Conservation (phyloP, 2,329 filamentous ascomycete species). For the Bertia moriformis region DNA sequence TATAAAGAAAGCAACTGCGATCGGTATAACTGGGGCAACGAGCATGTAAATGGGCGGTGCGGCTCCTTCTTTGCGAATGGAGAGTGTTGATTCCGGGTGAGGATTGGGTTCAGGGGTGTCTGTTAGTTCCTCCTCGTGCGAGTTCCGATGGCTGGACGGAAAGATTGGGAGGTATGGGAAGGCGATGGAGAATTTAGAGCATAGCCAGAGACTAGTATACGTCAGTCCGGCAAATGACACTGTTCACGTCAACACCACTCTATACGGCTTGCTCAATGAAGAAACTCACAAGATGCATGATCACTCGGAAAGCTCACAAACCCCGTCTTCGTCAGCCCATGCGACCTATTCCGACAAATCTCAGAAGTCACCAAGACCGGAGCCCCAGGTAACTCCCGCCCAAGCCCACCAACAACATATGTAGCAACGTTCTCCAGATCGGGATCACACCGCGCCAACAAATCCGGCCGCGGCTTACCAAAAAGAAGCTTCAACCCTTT, state of each 20-base stretch:
- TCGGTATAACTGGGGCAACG: background rate
- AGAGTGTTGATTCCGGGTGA: background rate
- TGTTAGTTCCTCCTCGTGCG: no score
- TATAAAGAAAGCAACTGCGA: background rate
- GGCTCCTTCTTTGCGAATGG: background rate
- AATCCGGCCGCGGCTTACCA: slow-evolving; percentile 2
- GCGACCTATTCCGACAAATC: slow-evolving; percentile 1
- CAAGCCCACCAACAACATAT: slow-evolving; percentile 1
- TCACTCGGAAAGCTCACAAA: slow-evolving; percentile 3
- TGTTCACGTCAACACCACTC: no score
- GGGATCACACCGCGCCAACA: slow-evolving; percentile 3
- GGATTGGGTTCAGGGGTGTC: no score
- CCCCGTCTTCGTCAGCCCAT: slow-evolving; percentile 1
- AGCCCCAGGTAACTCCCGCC: background rate
- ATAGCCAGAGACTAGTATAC: background rate
- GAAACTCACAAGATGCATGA: slow-evolving; percentile 1
- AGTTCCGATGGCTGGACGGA: background rate
- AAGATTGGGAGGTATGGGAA: background rate
- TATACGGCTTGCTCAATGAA: no score
- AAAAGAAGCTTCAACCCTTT: slow-evolving; percentile 2
- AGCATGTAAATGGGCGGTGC: background rate
- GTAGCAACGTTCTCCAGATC: background rate
- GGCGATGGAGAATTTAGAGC: background rate
- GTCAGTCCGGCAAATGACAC: background rate
- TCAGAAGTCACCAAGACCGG: background rate